These are phyloP conservation scores for Penicillium sp. DNA, from an alignment of 2,329 filamentous ascomycete genomes.

Conservation along the genomic window DNA sequence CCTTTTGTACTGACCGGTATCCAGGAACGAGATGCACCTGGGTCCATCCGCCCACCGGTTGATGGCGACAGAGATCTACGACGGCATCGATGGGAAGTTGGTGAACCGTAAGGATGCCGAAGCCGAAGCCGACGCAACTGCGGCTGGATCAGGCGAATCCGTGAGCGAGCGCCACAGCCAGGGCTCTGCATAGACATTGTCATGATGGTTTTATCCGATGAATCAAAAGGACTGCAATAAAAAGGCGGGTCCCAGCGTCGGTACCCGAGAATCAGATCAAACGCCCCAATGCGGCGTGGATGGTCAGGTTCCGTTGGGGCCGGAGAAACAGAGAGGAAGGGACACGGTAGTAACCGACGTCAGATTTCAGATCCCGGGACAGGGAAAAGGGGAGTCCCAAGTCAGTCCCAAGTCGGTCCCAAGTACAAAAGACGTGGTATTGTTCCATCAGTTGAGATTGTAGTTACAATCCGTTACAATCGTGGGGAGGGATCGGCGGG, in stretches of 20 bases:
- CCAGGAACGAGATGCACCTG: slow-evolving; percentile 41
- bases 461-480: background rate
- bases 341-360: slow-evolving; percentile 15
- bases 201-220: slow-evolving; percentile 2
- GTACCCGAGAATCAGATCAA: slow-evolving; percentile 15
- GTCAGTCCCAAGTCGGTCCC: too few species aligned
- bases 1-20: slow-evolving; percentile 6
- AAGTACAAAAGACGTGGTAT: slow-evolving; percentile 6
- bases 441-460: slow-evolving; percentile 5
- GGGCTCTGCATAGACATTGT: slow-evolving; percentile 23
- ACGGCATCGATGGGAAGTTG: slow-evolving; percentile 34
- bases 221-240: background rate
- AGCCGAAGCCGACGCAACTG: background rate
- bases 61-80: slow-evolving; percentile 36
- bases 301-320: slow-evolving; percentile 10
- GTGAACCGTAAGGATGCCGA: slow-evolving; percentile 13
- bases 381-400: background rate
- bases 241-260: slow-evolving; percentile 1
- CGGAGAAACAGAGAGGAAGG: background rate
- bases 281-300: slow-evolving; percentile 14
- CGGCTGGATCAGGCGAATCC: background rate
- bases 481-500: slow-evolving; percentile 5
- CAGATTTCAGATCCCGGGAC: background rate
- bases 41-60: slow-evolving; percentile 36
- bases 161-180: slow-evolving; percentile 16